Conservation (phyloP, 371 early-diverging fungal genomes). For the Mucor saturninus region DNA sequence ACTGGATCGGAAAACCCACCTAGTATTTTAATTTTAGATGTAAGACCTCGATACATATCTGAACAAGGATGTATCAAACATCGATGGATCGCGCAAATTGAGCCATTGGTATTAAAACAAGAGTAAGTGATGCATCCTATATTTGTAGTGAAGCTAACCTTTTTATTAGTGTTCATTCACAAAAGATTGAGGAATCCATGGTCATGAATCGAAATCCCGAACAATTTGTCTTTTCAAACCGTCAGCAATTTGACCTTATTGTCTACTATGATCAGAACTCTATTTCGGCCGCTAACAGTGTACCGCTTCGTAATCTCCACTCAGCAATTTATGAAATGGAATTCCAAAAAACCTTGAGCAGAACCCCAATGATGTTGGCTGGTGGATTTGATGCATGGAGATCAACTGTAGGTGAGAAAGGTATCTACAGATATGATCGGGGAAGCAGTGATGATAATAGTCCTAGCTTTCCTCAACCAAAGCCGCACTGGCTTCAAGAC, state of each 20-base stretch:
- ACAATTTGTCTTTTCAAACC: slow-evolving; percentile 64
- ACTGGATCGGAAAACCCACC: slow-evolving; percentile 35
- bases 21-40: slow-evolving; percentile 81
- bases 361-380: slow-evolving; percentile 66
- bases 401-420: slow-evolving; percentile 36
- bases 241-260: slow-evolving; percentile 75
- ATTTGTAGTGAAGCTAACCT: no score
- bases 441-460: background rate
- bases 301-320: background rate
- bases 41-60: slow-evolving; percentile 74
- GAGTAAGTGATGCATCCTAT: slow-evolving; percentile 39
- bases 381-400: slow-evolving; percentile 85
- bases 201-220: slow-evolving; percentile 50
- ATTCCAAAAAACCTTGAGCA: slow-evolving; percentile 48
- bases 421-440: slow-evolving; percentile 29
- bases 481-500: slow-evolving; percentile 7
- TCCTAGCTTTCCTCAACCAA: background rate
- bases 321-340: slow-evolving; percentile 67
- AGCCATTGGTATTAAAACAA: slow-evolving; percentile 59
- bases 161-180: slow-evolving; percentile 10
- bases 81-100: slow-evolving; percentile 75
- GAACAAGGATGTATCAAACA: slow-evolving; percentile 75
- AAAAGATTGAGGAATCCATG: slow-evolving; percentile 23
- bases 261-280: slow-evolving; percentile 75
- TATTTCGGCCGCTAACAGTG: background rate